phyloP scores from a whole-genome alignment of 73 alveolate genomes.

The Halteria grandinella region DNA sequence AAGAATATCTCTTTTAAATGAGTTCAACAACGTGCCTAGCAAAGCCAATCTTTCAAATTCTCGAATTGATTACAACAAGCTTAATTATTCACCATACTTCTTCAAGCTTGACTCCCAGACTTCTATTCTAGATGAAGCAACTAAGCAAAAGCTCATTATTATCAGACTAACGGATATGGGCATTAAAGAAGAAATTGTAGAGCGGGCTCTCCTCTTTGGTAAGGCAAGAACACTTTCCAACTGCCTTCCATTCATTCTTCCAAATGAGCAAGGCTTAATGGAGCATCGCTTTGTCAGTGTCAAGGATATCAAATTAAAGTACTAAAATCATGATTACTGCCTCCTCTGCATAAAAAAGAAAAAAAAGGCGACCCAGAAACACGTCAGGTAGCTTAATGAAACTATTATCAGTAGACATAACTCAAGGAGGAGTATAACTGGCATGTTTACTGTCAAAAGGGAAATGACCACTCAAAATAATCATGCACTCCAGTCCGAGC shows the following conservation, averaged over 20 bases:
- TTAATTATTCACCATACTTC: no score
- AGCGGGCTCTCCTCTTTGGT: conserved; percentile 17
- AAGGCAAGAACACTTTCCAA: conserved; percentile 24
- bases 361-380: conserved; percentile 13
- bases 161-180: conserved; percentile 14
- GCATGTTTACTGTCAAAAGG: no score
- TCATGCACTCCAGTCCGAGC: conserved; percentile 24
- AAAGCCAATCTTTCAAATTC: no score
- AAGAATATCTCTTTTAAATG: no score
- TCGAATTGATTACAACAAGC: no score
- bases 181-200: conserved; percentile 18
- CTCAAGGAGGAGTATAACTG: conserved; percentile 1
- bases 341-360: conserved; percentile 19
- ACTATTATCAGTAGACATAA: not conserved
- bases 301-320: not conserved
- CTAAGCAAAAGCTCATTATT: conserved; percentile 6
- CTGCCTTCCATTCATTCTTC: not conserved
- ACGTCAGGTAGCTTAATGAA: conserved; percentile 17
- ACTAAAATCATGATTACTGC: not conserved
- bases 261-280: conserved; percentile 1
- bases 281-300: conserved; percentile 18
- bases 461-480: conserved; percentile 1
- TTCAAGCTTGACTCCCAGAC: no score
- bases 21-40: no score
- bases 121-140: conserved; percentile 30